A percentile compares a stretch with the other conserved stretches of the same genome.
Evolutionary conservation across 1,284 basidiomycete genomes (phyloP).

Genomic region (Meira miltonrushii): DNA sequence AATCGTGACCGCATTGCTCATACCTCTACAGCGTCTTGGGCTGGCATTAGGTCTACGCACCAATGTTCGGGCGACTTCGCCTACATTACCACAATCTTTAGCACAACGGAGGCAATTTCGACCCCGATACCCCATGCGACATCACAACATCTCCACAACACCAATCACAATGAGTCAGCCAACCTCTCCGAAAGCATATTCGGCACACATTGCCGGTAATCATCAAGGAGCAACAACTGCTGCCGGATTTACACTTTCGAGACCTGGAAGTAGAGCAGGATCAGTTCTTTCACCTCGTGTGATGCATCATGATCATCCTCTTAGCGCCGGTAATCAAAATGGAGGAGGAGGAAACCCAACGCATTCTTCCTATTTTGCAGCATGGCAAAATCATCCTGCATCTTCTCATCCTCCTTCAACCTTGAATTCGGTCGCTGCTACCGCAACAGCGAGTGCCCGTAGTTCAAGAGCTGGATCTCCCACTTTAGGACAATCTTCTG

Average conservation of each 20-base stretch:
- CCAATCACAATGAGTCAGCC: too few relatives aligned
- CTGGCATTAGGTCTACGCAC: constrained; percentile 2
- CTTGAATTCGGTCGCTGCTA: background rate
- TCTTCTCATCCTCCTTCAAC: background rate
- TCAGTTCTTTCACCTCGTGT: background rate
- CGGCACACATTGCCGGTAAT: too few relatives aligned
- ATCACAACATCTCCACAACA: too few relatives aligned
- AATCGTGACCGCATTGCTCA: background rate
- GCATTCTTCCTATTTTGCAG: background rate
- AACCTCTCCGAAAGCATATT: too few relatives aligned
- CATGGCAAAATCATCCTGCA: background rate
- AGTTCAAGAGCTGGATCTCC: constrained; percentile 9
- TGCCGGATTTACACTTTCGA: constrained; percentile 1
- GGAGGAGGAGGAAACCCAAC: background rate
- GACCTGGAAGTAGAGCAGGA: constrained; percentile 1
- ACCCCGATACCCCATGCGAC: background rate
- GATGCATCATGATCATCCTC: background rate
- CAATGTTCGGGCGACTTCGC: background rate
- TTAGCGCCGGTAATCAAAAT: background rate
- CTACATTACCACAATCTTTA: background rate
- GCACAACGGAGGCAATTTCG: background rate
- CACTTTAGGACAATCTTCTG: background rate
- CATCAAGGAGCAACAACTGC: background rate
- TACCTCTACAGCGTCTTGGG: constrained; percentile 2
- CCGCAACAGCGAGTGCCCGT: constrained; percentile 4